A percentile compares a stretch with the other conserved stretches of the same genome.
phyloP scores from a whole-genome alignment of 148 eudicot genomes.

The Fallopia convolvulus region DNA sequence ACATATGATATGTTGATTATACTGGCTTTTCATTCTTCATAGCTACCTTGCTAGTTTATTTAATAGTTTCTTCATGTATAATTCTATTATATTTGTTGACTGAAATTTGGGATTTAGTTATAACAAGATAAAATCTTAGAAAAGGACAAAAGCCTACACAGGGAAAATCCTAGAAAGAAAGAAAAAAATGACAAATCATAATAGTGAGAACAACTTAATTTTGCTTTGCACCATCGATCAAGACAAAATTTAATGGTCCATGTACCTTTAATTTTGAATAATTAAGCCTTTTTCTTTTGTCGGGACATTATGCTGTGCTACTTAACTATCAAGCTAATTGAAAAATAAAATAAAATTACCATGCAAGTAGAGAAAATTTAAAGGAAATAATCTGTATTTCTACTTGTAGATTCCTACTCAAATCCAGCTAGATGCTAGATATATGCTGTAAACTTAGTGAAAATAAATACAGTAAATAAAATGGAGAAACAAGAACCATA shows the following conservation, averaged over 20 bases:
- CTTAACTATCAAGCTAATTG: not conserved
- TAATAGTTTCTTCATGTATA: too few species aligned
- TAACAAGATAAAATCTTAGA: not conserved
- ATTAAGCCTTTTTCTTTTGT: not conserved
- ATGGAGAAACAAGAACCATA: not conserved
- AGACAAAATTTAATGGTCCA: not conserved
- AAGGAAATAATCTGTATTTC: not conserved
- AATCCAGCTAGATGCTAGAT: not conserved
- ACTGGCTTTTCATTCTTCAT: too few species aligned
- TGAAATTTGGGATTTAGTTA: too few species aligned
- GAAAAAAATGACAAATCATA: not conserved
- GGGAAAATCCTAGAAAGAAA: not conserved
- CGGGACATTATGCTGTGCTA: not conserved
- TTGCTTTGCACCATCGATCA: not conserved
- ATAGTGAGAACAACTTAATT: not conserved
- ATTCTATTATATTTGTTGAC: too few species aligned
- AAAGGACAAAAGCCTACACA: not conserved
- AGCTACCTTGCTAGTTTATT: too few species aligned
- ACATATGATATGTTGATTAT: too few species aligned
- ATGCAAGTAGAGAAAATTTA: not conserved
- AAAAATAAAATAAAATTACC: not conserved
- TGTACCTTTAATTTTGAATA: not conserved
- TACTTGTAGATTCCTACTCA: not conserved
- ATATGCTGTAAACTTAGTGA: not conserved
- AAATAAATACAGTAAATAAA: not conserved